Conservation (phyloP, 495 filamentous ascomycete species). For the Penicillium tannophilum region DNA sequence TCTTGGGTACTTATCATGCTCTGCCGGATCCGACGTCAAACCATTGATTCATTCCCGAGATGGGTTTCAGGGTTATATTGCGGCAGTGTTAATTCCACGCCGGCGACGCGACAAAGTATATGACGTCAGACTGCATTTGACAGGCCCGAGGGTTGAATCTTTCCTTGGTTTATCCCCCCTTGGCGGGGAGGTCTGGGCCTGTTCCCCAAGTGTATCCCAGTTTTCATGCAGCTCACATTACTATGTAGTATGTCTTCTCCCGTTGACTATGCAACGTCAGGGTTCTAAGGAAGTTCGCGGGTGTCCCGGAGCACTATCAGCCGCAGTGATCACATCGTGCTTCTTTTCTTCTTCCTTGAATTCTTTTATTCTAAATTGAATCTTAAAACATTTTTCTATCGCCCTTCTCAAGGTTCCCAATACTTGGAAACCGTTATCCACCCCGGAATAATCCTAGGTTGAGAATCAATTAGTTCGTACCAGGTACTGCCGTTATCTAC, state of each 20-base stretch:
- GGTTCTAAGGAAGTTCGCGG: slow-evolving; percentile 10
- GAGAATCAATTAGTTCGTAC: background rate
- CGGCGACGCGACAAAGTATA: background rate
- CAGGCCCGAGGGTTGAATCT: slow-evolving; percentile 23
- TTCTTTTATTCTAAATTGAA: no score
- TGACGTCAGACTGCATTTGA: slow-evolving; percentile 31
- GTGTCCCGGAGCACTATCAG: slow-evolving; percentile 16
- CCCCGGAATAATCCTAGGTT: background rate
- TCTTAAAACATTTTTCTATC: background rate
- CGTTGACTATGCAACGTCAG: background rate
- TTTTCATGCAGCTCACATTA: slow-evolving; percentile 15
- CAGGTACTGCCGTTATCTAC: slow-evolving; percentile 7
- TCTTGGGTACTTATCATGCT: slow-evolving; percentile 10
- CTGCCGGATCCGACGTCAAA: background rate
- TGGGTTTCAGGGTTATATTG: background rate
- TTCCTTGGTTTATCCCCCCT: slow-evolving; percentile 32
- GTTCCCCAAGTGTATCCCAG: slow-evolving; percentile 12
- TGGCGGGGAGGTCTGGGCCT: slow-evolving; percentile 23
- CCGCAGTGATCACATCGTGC: slow-evolving; percentile 10
- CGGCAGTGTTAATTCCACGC: slow-evolving; percentile 19
- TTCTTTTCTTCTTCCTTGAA: background rate
- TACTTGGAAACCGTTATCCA: background rate
- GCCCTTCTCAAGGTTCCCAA: background rate
- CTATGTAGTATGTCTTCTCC: slow-evolving; percentile 2
- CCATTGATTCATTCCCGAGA: slow-evolving; percentile 4